A percentile compares a stretch with the other conserved stretches of the same genome.
Evolutionary conservation across 1,139 yeast species (phyloP).

Genomic region (Sugiyamaella paludigena): DNA sequence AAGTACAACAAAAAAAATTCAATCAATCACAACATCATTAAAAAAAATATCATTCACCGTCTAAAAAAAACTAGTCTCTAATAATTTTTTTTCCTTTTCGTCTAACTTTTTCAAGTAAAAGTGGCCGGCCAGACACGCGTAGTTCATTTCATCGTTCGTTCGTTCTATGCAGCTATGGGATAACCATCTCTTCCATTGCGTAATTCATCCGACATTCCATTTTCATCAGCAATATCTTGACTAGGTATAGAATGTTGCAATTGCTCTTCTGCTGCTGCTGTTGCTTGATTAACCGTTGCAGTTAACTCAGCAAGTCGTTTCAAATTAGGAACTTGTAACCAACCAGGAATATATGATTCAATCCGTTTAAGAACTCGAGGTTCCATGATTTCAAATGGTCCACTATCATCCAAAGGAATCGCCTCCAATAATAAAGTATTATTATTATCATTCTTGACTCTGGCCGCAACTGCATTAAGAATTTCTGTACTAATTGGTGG

Average conservation of each 20-base stretch:
- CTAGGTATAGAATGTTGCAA: constrained; percentile 1
- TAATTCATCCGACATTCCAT: constrained; percentile 7
- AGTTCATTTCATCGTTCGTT: too few relatives aligned
- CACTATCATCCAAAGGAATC: constrained; percentile 60
- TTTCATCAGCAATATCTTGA: constrained; percentile 15
- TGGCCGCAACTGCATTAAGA: constrained; percentile 77
- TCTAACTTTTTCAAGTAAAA: too few relatives aligned
- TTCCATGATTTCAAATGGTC: constrained; percentile 82
- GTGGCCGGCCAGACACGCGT: too few relatives aligned
- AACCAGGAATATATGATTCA: constrained; percentile 95
- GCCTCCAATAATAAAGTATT: constrained; percentile 49
- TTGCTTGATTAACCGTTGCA: constrained; percentile 44
- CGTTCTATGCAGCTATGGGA: constrained; percentile 12
- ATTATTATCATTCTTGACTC: constrained; percentile 53
- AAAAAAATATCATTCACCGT: too few relatives aligned
- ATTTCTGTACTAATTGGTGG: constrained; percentile 87
- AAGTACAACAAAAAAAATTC: too few relatives aligned
- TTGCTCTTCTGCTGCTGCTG: constrained; percentile 11
- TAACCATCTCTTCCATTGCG: constrained; percentile 6
- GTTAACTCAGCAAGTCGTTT: constrained; percentile 88
- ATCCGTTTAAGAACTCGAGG: constrained; percentile 85
- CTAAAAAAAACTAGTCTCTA: too few relatives aligned
- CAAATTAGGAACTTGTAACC: constrained; percentile 85
- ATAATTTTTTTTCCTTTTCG: too few relatives aligned
- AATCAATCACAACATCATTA: too few relatives aligned